Evolutionary conservation across 768 basidiomycete genomes (phyloP).

Genomic region (Pleurotus platypus): DNA sequence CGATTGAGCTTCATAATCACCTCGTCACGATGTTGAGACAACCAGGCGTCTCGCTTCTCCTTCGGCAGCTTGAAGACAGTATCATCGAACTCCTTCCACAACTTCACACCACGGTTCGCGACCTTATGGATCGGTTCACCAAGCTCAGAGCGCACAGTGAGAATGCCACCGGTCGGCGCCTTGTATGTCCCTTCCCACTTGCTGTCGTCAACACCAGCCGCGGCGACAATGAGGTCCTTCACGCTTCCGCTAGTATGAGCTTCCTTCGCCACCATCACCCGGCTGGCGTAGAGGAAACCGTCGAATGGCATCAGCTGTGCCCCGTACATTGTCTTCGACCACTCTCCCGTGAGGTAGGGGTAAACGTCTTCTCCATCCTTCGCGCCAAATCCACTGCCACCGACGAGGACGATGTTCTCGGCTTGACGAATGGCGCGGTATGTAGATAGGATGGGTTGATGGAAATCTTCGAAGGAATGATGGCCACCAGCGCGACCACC

Average conservation of each 20-base stretch:
- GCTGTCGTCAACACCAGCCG: slow-evolving; percentile 85
- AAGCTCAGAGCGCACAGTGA: slow-evolving; percentile 96
- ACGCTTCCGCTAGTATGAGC: slow-evolving; percentile 93
- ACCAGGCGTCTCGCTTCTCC: slow-evolving; percentile 91
- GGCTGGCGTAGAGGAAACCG: slow-evolving; percentile 92
- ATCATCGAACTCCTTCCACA: slow-evolving; percentile 99
- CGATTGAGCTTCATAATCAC: slow-evolving; percentile 89
- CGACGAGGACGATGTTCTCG: slow-evolving; percentile 84
- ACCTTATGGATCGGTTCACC: slow-evolving; percentile 99
- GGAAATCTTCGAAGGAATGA: slow-evolving; percentile 98
- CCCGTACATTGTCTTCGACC: slow-evolving; percentile 79
- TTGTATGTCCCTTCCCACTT: slow-evolving; percentile 94
- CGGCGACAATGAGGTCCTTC: slow-evolving; percentile 95
- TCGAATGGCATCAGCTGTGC: slow-evolving; percentile 98
- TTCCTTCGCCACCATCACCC: slow-evolving; percentile 99
- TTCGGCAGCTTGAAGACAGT: slow-evolving; percentile 93
- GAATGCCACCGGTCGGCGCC: slow-evolving; percentile 92
- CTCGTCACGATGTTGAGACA: slow-evolving; percentile 82
- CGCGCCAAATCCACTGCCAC: slow-evolving; percentile 91
- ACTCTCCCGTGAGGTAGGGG: slow-evolving; percentile 96
- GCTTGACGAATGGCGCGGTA: slow-evolving; percentile 90
- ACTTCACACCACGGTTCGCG: slow-evolving; percentile 92
- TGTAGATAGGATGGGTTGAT: slow-evolving; percentile 89
- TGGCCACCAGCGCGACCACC: slow-evolving; percentile 98
- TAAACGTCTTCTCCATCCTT: slow-evolving; percentile 84